A percentile compares a stretch with the other conserved stretches of the same genome.
Evolutionary conservation across 495 filamentous ascomycete species (phyloP).

Genomic region (Xylaria intraflava): DNA sequence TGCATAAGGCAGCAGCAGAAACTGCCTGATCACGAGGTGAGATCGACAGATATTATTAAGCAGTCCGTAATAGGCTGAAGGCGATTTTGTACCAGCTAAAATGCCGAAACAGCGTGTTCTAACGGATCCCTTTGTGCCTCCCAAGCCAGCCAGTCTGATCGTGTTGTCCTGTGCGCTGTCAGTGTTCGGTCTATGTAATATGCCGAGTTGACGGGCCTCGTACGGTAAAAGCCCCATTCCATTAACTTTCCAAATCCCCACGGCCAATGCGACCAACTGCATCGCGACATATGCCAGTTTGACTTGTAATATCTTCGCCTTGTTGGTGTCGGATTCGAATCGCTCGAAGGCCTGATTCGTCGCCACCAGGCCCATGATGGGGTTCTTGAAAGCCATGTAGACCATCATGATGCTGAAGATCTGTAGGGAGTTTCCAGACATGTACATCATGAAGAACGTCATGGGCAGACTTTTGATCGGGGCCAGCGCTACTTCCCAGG

Average conservation of each 20-base stretch:
- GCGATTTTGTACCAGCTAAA: constrained; percentile 26
- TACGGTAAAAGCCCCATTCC: constrained; percentile 92
- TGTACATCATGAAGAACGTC: constrained; percentile 99
- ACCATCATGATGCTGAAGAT: constrained; percentile 99
- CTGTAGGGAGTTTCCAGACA: constrained; percentile 97
- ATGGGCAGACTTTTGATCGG: constrained; percentile 93
- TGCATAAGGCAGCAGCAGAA: background rate
- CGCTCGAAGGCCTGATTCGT: constrained; percentile 76
- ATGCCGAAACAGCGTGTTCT: constrained; percentile 59
- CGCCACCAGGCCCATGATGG: constrained; percentile 72
- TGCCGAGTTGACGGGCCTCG: constrained; percentile 29
- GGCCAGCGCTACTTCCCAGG: constrained; percentile 94
- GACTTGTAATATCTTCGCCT: constrained; percentile 61
- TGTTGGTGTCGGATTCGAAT: constrained; percentile 81
- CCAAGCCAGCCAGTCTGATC: constrained; percentile 95
- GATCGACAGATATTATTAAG: background rate
- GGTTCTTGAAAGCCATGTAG: constrained; percentile 96
- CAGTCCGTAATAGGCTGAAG: background rate
- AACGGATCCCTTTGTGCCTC: constrained; percentile 71
- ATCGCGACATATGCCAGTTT: constrained; percentile 82
- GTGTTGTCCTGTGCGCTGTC: constrained; percentile 62
- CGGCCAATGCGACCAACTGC: constrained; percentile 72
- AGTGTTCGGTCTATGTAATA: constrained; percentile 8
- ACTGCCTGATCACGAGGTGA: background rate
- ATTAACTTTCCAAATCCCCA: constrained; percentile 97